phyloP scores from a whole-genome alignment of 192 early-diverging fungal species.

The Entophlyctis luteolus region DNA sequence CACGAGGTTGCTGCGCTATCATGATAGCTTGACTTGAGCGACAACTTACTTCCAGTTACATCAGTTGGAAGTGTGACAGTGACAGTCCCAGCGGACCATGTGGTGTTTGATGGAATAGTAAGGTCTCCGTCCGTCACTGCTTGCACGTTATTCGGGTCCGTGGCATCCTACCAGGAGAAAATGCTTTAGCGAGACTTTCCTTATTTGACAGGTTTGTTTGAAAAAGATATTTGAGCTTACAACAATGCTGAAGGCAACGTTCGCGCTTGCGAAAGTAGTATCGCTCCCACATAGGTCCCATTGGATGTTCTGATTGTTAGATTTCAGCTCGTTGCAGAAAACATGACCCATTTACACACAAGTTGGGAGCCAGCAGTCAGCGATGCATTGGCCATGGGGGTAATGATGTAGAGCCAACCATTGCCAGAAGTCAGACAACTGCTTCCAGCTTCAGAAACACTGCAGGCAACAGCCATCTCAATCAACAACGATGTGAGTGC shows the following conservation, averaged over 20 bases:
- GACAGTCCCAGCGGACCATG: no score
- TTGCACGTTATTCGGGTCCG: conserved; percentile 10
- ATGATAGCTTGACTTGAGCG: conserved; percentile 2
- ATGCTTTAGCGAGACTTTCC: neutral
- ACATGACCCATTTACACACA: no score
- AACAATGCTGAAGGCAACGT: neutral
- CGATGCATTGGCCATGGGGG: neutral
- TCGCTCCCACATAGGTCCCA: neutral
- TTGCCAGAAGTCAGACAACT: neutral
- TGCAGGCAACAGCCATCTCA: no score
- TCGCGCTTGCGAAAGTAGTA: neutral
- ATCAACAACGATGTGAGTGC: neutral
- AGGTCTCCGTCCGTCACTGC: neutral
- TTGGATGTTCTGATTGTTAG: neutral
- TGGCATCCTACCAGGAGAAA: neutral
- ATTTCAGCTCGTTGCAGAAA: no score
- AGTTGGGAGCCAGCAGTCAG: neutral
- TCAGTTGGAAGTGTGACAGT: neutral
- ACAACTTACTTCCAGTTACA: neutral
- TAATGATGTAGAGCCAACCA: neutral
- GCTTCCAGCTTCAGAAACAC: neutral
- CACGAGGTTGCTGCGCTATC: neutral
- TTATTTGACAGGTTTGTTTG: neutral
- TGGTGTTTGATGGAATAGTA: neutral
- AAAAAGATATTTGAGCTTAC: neutral